A percentile compares a stretch with the other conserved stretches of the same genome.
Conservation (phyloP, 768 basidiomycete species). For the Kwoniella heveanensis region DNA sequence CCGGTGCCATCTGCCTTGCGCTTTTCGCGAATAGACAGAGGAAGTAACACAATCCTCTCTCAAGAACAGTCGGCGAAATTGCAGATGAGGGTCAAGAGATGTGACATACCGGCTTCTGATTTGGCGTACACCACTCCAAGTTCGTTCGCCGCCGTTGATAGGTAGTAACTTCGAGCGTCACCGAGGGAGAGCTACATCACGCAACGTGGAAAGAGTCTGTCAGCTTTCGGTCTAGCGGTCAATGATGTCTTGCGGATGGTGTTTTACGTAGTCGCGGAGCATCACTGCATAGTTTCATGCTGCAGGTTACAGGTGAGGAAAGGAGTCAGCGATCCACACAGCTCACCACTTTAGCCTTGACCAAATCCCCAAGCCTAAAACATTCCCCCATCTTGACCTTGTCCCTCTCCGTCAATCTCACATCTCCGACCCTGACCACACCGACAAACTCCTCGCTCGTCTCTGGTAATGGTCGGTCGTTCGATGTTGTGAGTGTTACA, state of each 20-base stretch:
- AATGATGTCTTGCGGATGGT: no score
- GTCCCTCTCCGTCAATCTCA: slow-evolving; percentile 52
- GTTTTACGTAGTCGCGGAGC: no score
- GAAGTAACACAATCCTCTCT: no score
- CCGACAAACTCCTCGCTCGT: slow-evolving; percentile 55
- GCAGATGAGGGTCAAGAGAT: no score
- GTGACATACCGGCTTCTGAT: slow-evolving; percentile 49
- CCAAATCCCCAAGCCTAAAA: slow-evolving; percentile 56
- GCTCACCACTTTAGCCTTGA: slow-evolving; percentile 56
- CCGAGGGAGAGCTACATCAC: slow-evolving; percentile 52
- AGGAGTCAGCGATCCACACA: no score
- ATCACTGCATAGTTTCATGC: no score
- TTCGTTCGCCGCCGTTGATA: slow-evolving; percentile 56
- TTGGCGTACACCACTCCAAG: slow-evolving; percentile 54
- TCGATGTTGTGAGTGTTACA: slow-evolving; percentile 49
- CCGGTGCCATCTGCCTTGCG: no score
- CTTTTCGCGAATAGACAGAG: no score
- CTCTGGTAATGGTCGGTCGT: slow-evolving; percentile 52
- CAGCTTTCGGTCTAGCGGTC: neutral
- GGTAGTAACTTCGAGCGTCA: slow-evolving; percentile 56
- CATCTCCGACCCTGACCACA: slow-evolving; percentile 54
- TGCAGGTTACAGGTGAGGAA: no score
- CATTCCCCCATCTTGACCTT: slow-evolving; percentile 55
- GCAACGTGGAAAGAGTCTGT: neutral
- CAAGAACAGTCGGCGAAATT: no score